Evolutionary conservation across 495 filamentous ascomycete genomes (phyloP).

Genomic region (Podospora pseudocomata): DNA sequence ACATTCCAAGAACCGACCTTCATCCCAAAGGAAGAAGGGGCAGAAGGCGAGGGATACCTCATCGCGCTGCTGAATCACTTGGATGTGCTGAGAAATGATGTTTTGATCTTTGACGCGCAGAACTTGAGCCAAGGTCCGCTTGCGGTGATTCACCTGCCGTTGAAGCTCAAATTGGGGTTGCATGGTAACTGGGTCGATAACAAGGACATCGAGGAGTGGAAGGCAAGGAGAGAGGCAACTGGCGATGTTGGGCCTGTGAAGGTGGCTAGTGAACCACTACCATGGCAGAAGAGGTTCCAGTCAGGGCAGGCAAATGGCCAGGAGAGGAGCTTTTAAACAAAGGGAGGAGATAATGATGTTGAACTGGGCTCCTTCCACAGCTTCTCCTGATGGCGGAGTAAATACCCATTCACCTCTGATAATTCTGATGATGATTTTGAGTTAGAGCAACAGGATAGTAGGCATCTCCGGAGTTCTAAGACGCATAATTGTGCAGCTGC

Average conservation of each 20-base stretch:
- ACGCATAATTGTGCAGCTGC: too few relatives aligned
- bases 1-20: slow-evolving; percentile 59
- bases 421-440: too few relatives aligned
- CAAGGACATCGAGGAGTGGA: slow-evolving; percentile 44
- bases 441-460: too few relatives aligned
- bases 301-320: neutral
- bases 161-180: slow-evolving; percentile 42
- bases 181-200: slow-evolving; percentile 50
- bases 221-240: slow-evolving; percentile 27
- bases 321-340: too few relatives aligned
- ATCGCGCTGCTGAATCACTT: slow-evolving; percentile 54
- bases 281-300: slow-evolving; percentile 38
- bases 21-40: slow-evolving; percentile 43
- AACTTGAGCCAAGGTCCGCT: slow-evolving; percentile 43
- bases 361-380: too few relatives aligned
- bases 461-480: too few relatives aligned
- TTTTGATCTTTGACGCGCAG: slow-evolving; percentile 49
- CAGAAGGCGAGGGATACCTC: slow-evolving; percentile 56
- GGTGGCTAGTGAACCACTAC: slow-evolving; percentile 39
- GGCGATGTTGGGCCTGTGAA: slow-evolving; percentile 42
- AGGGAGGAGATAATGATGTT: too few relatives aligned
- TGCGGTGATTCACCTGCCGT: slow-evolving; percentile 45
- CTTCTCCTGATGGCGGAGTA: too few relatives aligned
- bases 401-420: too few relatives aligned
- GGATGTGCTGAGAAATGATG: slow-evolving; percentile 47